Percentiles rank a stretch among this genome's conserved stretches.
phyloP scores from a whole-genome alignment of 2,329 filamentous ascomycete species.

The Exophiala dermatitidis region DNA sequence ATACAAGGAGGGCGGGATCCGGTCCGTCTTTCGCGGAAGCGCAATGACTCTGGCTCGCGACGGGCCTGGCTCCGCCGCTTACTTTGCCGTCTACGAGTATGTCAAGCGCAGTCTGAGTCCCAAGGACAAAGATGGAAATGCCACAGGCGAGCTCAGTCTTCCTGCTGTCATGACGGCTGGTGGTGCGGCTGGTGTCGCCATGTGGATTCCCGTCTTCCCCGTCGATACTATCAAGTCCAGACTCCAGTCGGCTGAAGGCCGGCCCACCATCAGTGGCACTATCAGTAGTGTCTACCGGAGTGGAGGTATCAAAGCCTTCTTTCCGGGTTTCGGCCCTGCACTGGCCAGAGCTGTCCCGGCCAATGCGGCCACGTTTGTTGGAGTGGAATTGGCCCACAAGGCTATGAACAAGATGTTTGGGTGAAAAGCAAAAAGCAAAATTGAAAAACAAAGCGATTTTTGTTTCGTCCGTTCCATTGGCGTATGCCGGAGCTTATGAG shows the following conservation, averaged over 20 bases:
- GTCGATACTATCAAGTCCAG: conserved; percentile 94
- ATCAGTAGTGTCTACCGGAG: conserved; percentile 73
- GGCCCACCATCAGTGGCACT: conserved; percentile 70
- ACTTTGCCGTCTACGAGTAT: conserved; percentile 96
- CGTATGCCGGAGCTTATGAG: no score
- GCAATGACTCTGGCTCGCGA: conserved; percentile 89
- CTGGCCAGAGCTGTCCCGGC: conserved; percentile 88
- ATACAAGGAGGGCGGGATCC: conserved; percentile 82
- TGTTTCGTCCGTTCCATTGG: no score
- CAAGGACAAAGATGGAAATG: conserved; percentile 65
- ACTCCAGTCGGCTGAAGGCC: conserved; percentile 83
- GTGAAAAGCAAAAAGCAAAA: conserved; percentile 9
- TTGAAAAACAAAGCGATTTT: no score
- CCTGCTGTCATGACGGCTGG: conserved; percentile 78
- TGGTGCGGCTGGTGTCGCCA: conserved; percentile 84
- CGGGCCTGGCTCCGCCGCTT: conserved; percentile 84
- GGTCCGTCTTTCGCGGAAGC: conserved; percentile 85
- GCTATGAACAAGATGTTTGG: conserved; percentile 44
- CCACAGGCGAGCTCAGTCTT: conserved; percentile 70
- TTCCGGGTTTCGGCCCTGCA: conserved; percentile 91
- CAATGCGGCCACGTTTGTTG: conserved; percentile 83
- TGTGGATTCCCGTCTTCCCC: conserved; percentile 99
- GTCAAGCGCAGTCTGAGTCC: conserved; percentile 85
- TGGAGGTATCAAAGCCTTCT: conserved; percentile 86
- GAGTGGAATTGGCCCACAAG: conserved; percentile 46